Evolutionary conservation across 2,329 filamentous ascomycete species (phyloP), one percentile per base, ranked within the genome.

Genomic region (Colletotrichum sansevieriae): DNA sequence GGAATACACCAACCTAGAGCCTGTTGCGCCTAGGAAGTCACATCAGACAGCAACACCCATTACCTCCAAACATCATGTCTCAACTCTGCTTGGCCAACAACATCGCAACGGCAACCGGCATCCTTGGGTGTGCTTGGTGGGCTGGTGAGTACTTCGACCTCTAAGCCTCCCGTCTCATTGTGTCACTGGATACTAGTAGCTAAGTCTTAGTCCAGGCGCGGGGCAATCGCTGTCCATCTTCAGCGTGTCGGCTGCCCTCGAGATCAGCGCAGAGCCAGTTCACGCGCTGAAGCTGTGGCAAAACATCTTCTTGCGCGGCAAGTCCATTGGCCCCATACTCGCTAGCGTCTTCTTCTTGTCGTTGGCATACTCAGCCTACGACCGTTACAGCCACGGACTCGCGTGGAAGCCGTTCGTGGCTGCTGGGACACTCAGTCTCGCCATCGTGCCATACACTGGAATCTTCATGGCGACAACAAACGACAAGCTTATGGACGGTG

Each of bases 391-490:
- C 11, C 71, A 72, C 10, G 75, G 75, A 1, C 71, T 71, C 2
- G 67, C 66, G 29, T 83, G 81, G 82, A 73, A 72, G 57, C 76
- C 78, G 1, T 78, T 78, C 57, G 74, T 72, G 9, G 74, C 72
- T 1, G 80, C 78, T 0, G 80, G 73, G 11, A 73, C 62, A 10
- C 73, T 80, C 46, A 75, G 78, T n/a, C 33, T 81, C 6, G 72
- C 70, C 39, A 82, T 83, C 41, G 75, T 83, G 35, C 81, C 81
- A 1, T 83, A 78, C 52, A 83, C 82, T 1, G 2, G 78, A 11
- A n/a, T 74, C 22, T 70, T 78, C 51, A 83, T 83, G 79, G 72
- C 62, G 12, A 63, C 72, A 7, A 83, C 80, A 4, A 83, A 83
- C 59, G 67, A 73, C 13, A 64, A 73, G 4, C 74, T 83, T 43